Percentiles rank a stretch among this genome's conserved stretches.
phyloP scores from a whole-genome alignment of 768 basidiomycete species.

The Mycena floridula region DNA sequence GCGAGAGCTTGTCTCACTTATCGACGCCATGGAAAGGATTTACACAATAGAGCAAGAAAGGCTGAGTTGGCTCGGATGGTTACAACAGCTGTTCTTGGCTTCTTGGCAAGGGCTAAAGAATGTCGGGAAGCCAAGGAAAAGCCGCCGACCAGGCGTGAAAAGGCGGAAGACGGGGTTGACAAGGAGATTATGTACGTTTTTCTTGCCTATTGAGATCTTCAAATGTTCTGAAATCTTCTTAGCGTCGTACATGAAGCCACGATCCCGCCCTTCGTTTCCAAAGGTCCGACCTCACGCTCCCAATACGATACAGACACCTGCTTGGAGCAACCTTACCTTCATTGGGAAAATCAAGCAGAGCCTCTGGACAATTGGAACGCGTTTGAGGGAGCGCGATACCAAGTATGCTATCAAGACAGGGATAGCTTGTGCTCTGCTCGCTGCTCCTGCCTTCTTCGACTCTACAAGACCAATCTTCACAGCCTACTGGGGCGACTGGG shows the following conservation, averaged over 20 bases:
- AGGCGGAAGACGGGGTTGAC: too few relatives aligned
- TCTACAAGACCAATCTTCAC: constrained; percentile 73
- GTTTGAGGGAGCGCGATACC: constrained; percentile 65
- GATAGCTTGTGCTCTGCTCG: constrained; percentile 75
- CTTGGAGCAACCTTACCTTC: constrained; percentile 50
- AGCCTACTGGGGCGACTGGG: constrained; percentile 91
- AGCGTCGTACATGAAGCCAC: constrained; percentile 51
- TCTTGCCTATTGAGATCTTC: not conserved
- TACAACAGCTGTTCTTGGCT: constrained; percentile 24
- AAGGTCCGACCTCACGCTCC: constrained; percentile 79
- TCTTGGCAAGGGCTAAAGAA: not conserved
- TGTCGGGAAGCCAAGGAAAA: not conserved
- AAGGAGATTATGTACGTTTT: not conserved
- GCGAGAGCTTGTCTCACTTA: constrained; percentile 71
- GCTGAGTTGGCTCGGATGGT: constrained; percentile 28
- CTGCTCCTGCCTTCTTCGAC: constrained; percentile 86
- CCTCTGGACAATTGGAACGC: constrained; percentile 65
- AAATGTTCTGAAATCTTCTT: too few relatives aligned
- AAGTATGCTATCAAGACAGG: constrained; percentile 88
- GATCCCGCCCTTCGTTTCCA: constrained; percentile 57
- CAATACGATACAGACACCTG: constrained; percentile 79
- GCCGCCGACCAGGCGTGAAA: too few relatives aligned
- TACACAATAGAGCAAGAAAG: constrained; percentile 58
- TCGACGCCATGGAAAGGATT: constrained; percentile 80
- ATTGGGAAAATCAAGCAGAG: constrained; percentile 60